Conservation (phyloP, 2,329 filamentous ascomycete genomes). For the Sporothrix schenckii region DNA sequence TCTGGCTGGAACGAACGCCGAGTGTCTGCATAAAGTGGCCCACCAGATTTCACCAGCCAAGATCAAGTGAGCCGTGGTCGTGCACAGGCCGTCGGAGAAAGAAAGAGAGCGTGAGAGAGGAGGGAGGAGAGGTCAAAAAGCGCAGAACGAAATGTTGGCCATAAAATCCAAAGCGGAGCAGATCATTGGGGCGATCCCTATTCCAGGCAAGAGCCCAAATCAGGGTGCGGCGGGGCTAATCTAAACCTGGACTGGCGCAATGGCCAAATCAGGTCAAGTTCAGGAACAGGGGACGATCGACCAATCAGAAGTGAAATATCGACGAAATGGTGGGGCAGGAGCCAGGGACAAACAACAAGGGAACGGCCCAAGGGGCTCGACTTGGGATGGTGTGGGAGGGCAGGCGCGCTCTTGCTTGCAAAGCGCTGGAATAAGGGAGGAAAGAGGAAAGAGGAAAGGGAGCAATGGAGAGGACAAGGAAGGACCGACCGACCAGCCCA, state of each 20-base stretch:
- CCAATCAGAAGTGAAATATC: slow-evolving; percentile 9
- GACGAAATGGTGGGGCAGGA: neutral
- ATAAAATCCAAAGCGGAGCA: neutral
- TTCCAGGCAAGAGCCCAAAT: slow-evolving; percentile 21
- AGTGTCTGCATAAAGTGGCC: slow-evolving; percentile 16
- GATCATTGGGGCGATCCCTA: slow-evolving; percentile 22
- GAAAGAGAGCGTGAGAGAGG: neutral
- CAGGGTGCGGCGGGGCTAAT: neutral
- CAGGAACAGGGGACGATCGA: slow-evolving; percentile 29
- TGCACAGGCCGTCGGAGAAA: neutral
- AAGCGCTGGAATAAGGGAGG: neutral
- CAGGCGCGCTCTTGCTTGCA: neutral
- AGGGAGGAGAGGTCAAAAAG: neutral
- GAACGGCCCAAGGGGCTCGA: neutral
- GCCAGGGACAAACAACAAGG: slow-evolving; percentile 16
- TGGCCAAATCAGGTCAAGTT: slow-evolving; percentile 20
- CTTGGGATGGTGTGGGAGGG: slow-evolving; percentile 4
- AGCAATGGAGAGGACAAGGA: neutral
- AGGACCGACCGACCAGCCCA: neutral
- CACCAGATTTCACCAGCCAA: slow-evolving; percentile 5
- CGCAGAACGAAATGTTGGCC: neutral
- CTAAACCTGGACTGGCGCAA: neutral
- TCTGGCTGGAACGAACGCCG: neutral
- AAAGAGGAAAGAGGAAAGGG: neutral
- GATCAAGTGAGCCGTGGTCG: neutral